These are phyloP conservation scores for Alternaria dauci DNA, from an alignment of 2,329 filamentous ascomycete genomes.

Conservation along the genomic window DNA sequence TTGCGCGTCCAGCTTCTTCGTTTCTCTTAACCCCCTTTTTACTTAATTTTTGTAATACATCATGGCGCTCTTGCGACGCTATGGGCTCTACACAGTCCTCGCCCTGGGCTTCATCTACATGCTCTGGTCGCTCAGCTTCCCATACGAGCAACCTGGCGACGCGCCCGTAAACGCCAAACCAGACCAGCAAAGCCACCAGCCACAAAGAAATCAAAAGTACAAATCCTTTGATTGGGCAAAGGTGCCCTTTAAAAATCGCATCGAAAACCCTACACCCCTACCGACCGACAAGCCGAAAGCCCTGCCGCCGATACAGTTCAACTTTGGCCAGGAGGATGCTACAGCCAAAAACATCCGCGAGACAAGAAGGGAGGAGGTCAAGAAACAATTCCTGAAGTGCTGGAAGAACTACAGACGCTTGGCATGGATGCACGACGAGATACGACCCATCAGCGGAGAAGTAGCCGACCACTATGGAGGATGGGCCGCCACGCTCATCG, in stretches of 20 bases:
- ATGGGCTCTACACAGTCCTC: slow-evolving; percentile 46
- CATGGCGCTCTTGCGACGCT: slow-evolving; percentile 54
- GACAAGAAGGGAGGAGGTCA: slow-evolving; percentile 50
- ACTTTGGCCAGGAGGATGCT: slow-evolving; percentile 50
- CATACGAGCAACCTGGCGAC: slow-evolving; percentile 32
- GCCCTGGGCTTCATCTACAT: slow-evolving; percentile 48
- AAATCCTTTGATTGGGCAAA: slow-evolving; percentile 52
- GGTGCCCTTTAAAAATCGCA: slow-evolving; percentile 52
- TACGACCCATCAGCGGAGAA: slow-evolving; percentile 55
- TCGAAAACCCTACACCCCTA: slow-evolving; percentile 47
- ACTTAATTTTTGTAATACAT: slow-evolving; percentile 22
- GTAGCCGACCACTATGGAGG: slow-evolving; percentile 56
- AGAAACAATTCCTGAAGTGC: slow-evolving; percentile 54
- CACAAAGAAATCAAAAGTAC: slow-evolving; percentile 15
- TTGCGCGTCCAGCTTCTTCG: slow-evolving; percentile 7
- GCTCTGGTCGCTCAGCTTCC: slow-evolving; percentile 49
- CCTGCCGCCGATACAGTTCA: slow-evolving; percentile 55
- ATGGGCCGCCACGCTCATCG: slow-evolving; percentile 58
- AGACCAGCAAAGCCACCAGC: slow-evolving; percentile 19
- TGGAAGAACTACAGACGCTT: slow-evolving; percentile 56
- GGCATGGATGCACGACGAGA: slow-evolving; percentile 60
- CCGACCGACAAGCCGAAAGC: slow-evolving; percentile 49
- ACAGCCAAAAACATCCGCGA: slow-evolving; percentile 44
- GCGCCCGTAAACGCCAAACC: slow-evolving; percentile 12
- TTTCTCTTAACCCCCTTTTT: slow-evolving; percentile 14